phyloP scores from a whole-genome alignment of 208 protist species.

The Trypanosoma mega region DNA sequence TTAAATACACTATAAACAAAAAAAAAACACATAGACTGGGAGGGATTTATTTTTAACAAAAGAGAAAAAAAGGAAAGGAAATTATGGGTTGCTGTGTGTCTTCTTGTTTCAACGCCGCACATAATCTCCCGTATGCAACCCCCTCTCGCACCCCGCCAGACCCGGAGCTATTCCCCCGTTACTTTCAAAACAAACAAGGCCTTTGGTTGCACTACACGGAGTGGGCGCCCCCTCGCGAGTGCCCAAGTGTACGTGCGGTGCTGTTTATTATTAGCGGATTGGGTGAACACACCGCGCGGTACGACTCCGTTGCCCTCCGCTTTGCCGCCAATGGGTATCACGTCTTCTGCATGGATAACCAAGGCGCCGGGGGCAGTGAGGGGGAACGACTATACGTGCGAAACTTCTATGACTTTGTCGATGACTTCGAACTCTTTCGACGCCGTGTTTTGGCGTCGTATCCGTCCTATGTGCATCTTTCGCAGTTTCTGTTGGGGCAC shows the following conservation, averaged over 20 bases:
- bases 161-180: conserved; percentile 60
- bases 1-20: too few relatives aligned
- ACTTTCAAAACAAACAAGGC: conserved; percentile 72
- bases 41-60: too few relatives aligned
- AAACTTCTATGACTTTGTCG: conserved; percentile 67
- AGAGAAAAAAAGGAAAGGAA: too few relatives aligned
- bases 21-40: too few relatives aligned
- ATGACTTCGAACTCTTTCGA: conserved; percentile 64
- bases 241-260: conserved; percentile 29
- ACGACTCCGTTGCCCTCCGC: conserved; percentile 59
- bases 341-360: conserved; percentile 70
- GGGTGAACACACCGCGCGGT: conserved; percentile 71
- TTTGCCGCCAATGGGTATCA: conserved; percentile 53
- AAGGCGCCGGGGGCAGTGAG: conserved; percentile 74
- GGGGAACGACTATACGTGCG: conserved; percentile 70
- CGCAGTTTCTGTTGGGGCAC: conserved; percentile 67
- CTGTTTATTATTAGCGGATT: conserved; percentile 76
- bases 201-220: conserved; percentile 72
- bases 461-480: conserved; percentile 33
- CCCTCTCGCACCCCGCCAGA: conserved; percentile 50
- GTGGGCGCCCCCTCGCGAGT: conserved; percentile 52
- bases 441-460: conserved; percentile 33
- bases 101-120: conserved; percentile 16
- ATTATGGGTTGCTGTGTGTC: conserved; percentile 15
- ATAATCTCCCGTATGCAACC: conserved; percentile 44